These are phyloP conservation scores for Didymella glomerata DNA, from an alignment of 2,329 filamentous ascomycete genomes.

Conservation along the genomic window DNA sequence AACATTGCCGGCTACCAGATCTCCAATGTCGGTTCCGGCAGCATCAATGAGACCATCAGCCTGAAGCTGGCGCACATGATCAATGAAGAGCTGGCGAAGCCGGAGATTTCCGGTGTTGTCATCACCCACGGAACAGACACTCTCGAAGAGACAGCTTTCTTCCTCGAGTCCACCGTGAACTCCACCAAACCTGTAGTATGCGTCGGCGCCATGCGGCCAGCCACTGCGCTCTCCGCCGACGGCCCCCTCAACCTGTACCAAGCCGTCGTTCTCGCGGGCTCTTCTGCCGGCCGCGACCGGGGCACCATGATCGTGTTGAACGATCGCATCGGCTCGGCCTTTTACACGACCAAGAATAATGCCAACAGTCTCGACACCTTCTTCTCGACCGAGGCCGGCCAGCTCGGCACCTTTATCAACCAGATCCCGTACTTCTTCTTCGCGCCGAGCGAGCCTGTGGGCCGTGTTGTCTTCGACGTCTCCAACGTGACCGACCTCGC, in stretches of 20 bases:
- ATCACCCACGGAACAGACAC: conserved; percentile 73
- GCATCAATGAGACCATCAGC: conserved; percentile 59
- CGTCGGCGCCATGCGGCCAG: conserved; percentile 70
- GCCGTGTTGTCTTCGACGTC: conserved; percentile 54
- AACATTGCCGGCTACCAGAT: conserved; percentile 62
- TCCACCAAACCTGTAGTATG: conserved; percentile 67
- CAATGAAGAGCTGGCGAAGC: conserved; percentile 58
- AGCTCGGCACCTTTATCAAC: conserved; percentile 66
- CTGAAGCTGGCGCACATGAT: conserved; percentile 60
- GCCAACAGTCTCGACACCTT: conserved; percentile 71
- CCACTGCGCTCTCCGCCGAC: conserved; percentile 69
- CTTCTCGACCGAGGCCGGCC: conserved; percentile 62
- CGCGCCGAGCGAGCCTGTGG: conserved; percentile 56
- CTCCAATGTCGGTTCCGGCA: conserved; percentile 47
- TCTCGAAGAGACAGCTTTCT: conserved; percentile 70
- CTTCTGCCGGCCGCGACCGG: conserved; percentile 56
- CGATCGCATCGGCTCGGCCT: conserved; percentile 67
- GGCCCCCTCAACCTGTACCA: conserved; percentile 70
- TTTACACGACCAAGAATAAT: conserved; percentile 68
- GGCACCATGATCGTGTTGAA: conserved; percentile 69
- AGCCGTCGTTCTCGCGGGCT: conserved; percentile 65
- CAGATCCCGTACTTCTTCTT: conserved; percentile 69
- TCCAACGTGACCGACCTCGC: conserved; percentile 59
- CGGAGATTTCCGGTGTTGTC: conserved; percentile 59
- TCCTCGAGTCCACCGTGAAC: conserved; percentile 66